A percentile compares a stretch with the other conserved stretches of the same genome.
Evolutionary conservation across 192 early-diverging fungal species (phyloP).

Genomic region (Neocallimastix lanati): DNA sequence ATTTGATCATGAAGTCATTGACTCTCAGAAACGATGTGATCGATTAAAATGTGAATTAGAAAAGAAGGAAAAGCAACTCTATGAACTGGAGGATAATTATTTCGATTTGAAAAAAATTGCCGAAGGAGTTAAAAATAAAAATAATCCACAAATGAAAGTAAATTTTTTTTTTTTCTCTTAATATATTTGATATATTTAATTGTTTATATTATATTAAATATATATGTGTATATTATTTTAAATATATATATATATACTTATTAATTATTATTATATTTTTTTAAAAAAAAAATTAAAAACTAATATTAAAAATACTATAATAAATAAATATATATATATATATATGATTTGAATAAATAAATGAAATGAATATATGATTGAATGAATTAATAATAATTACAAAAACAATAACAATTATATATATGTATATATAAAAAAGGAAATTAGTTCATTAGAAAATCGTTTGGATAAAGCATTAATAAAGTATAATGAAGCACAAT

Average conservation of each 20-base stretch:
- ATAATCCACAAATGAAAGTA: background rate
- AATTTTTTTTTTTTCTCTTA: too few species aligned
- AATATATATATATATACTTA: too few species aligned
- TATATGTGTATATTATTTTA: too few species aligned
- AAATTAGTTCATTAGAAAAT: conserved; percentile 39
- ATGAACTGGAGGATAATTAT: conserved; percentile 6
- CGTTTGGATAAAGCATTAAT: conserved; percentile 40
- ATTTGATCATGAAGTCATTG: conserved; percentile 34
- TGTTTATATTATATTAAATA: background rate
- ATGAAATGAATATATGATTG: too few species aligned
- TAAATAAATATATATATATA: background rate
- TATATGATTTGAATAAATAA: too few species aligned
- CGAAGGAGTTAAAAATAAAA: background rate
- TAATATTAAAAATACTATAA: too few species aligned
- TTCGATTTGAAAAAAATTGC: background rate
- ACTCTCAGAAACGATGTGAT: conserved; percentile 39
- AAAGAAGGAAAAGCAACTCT: conserved; percentile 19
- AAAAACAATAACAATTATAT: conserved; percentile 16
- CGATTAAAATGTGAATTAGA: conserved; percentile 30
- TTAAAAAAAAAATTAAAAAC: too few species aligned
- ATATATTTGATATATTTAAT: too few species aligned
- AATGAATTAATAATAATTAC: background rate
- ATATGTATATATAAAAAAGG: conserved; percentile 14
- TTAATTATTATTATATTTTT: too few species aligned
- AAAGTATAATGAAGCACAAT: conserved; percentile 46